Conservation (phyloP, 2,329 filamentous ascomycete species). For the Leptographium radiaticola region DNA sequence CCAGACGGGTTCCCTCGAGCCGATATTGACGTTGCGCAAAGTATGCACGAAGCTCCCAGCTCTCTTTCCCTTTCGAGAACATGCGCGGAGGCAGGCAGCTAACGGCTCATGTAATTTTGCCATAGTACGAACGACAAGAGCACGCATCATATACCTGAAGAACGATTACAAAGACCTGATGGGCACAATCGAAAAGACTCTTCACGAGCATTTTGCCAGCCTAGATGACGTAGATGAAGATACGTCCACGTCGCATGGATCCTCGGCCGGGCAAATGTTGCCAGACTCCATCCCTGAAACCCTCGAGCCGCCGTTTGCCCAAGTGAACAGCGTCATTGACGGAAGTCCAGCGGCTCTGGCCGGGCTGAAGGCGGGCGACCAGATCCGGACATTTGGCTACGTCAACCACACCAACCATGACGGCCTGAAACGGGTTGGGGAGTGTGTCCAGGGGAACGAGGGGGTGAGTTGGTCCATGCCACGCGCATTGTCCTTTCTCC, state of each 20-base stretch:
- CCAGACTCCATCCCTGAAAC: constrained; percentile 22
- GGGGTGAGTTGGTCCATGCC: constrained; percentile 46
- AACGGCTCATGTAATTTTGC: not conserved
- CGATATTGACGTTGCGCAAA: constrained; percentile 91
- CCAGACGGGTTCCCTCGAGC: constrained; percentile 84
- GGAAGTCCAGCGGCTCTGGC: constrained; percentile 73
- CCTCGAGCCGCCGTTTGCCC: constrained; percentile 57
- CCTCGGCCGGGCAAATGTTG: constrained; percentile 11
- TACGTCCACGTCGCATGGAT: constrained; percentile 13
- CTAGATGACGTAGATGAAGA: constrained; percentile 38
- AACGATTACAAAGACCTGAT: constrained; percentile 93
- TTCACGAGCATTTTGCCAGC: constrained; percentile 85
- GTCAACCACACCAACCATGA: constrained; percentile 80
- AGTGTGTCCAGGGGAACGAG: constrained; percentile 81
- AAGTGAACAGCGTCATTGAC: constrained; percentile 68
- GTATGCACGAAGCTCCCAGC: constrained; percentile 34
- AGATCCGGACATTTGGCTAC: constrained; percentile 72
- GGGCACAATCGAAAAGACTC: constrained; percentile 64
- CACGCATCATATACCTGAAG: constrained; percentile 74
- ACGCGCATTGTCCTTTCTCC: not conserved
- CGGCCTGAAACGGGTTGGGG: constrained; percentile 70
- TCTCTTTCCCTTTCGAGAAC: too few relatives aligned
- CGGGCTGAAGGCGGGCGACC: constrained; percentile 68
- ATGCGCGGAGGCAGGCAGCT: not conserved
- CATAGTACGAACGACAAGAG: constrained; percentile 82